Percentiles rank a stretch among this genome's conserved stretches.
Evolutionary conservation across 495 filamentous ascomycete genomes (phyloP).

Genomic region (Penicillium pulvis): DNA sequence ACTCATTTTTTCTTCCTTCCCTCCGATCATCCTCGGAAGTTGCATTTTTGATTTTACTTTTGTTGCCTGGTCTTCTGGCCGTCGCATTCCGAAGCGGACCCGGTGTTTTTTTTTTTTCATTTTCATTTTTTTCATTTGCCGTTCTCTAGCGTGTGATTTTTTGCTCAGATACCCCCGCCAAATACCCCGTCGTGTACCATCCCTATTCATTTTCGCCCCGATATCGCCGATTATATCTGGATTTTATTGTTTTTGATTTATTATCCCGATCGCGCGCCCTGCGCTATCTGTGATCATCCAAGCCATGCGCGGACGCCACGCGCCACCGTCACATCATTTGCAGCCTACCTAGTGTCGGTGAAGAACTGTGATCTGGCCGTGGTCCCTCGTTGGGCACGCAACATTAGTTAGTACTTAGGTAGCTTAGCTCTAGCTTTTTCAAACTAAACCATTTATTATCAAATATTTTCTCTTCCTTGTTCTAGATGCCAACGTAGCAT

Average conservation of each 20-base stretch:
- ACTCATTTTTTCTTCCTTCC: slow-evolving; percentile 21
- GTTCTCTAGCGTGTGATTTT: slow-evolving; percentile 20
- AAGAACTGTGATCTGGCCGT: slow-evolving; percentile 16
- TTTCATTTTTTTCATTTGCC: slow-evolving; percentile 5
- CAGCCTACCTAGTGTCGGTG: slow-evolving; percentile 20
- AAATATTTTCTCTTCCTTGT: slow-evolving; percentile 1
- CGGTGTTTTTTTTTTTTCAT: slow-evolving; percentile 24
- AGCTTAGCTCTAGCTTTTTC: slow-evolving; percentile 5
- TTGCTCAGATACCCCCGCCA: slow-evolving; percentile 24
- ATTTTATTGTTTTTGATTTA: slow-evolving; percentile 7
- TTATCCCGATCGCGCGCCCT: slow-evolving; percentile 18
- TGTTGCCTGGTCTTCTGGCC: slow-evolving; percentile 15
- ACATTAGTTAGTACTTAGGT: slow-evolving; percentile 12
- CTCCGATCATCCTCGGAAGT: slow-evolving; percentile 9
- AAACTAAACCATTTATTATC: slow-evolving; percentile 4
- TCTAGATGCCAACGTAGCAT: neutral
- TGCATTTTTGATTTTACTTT: slow-evolving; percentile 8
- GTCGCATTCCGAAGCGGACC: slow-evolving; percentile 24
- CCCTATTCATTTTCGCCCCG: slow-evolving; percentile 27
- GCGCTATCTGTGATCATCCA: slow-evolving; percentile 21
- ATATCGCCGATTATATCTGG: slow-evolving; percentile 7
- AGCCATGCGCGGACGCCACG: slow-evolving; percentile 12
- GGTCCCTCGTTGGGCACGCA: slow-evolving; percentile 14
- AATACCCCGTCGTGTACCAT: slow-evolving; percentile 27
- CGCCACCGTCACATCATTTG: slow-evolving; percentile 11